Evolutionary conservation across 2,329 filamentous ascomycete genomes (phyloP).

Genomic region (Diaporthe amygdali): DNA sequence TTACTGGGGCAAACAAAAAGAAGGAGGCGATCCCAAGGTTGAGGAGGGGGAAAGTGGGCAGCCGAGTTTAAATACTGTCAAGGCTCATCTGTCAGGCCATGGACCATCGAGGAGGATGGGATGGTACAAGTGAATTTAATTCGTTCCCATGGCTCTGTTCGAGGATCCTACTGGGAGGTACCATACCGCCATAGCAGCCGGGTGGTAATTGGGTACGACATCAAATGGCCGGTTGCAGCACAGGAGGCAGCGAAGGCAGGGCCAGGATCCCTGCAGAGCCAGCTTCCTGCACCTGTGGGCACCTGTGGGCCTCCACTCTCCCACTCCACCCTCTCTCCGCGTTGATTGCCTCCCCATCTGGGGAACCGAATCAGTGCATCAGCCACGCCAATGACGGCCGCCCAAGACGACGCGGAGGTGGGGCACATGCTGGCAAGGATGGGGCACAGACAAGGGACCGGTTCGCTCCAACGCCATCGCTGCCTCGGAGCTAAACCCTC

Average conservation of each 20-base stretch:
- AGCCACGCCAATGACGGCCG: conserved; percentile 1
- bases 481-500: neutral
- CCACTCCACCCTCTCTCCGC: neutral
- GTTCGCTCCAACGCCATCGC: conserved; percentile 1
- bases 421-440: conserved; percentile 1
- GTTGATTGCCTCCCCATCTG: conserved; percentile 7
- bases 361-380: conserved; percentile 7
- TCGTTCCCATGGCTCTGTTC: neutral
- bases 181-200: neutral
- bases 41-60: neutral
- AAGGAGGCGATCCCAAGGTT: neutral
- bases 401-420: neutral
- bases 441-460: conserved; percentile 5
- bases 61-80: neutral
- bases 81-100: neutral
- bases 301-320: neutral
- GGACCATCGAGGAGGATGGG: neutral
- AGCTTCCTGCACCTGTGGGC: neutral
- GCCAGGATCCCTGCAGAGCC: neutral
- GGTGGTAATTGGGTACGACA: neutral
- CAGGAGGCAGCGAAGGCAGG: neutral
- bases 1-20: neutral
- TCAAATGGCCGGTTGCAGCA: conserved; percentile 6
- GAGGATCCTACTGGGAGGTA: conserved; percentile 5
- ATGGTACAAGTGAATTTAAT: conserved; percentile 5